Percentiles rank a stretch among this genome's conserved stretches.
phyloP scores from a whole-genome alignment of 163 green algal genomes.

The Scenedesmus sp. region DNA sequence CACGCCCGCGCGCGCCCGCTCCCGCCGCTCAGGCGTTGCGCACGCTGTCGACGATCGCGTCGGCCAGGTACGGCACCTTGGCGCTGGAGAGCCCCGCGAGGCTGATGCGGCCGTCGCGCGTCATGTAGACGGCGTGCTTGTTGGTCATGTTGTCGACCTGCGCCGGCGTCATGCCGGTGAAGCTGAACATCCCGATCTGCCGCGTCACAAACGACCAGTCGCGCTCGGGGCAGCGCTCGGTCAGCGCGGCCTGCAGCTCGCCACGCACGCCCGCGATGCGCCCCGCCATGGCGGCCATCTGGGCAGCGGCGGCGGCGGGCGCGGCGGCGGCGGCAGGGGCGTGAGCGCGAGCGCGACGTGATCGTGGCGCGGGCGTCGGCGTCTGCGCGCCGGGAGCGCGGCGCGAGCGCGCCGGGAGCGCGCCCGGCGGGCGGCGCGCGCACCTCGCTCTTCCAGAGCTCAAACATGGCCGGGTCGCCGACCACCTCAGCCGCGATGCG shows the following conservation, averaged over 20 bases:
- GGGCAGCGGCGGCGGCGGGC: neutral
- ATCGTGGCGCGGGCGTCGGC: neutral
- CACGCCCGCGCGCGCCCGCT: no score
- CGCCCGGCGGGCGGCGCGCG: slow-evolving; percentile 21
- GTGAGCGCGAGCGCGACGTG: neutral
- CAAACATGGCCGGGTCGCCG: slow-evolving; percentile 74
- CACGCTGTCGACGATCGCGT: slow-evolving; percentile 93
- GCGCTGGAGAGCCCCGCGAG: slow-evolving; percentile 83
- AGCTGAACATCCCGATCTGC: slow-evolving; percentile 95
- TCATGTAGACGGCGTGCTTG: slow-evolving; percentile 98
- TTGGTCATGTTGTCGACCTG: slow-evolving; percentile 96
- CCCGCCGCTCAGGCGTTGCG: slow-evolving; percentile 76
- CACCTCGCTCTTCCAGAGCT: slow-evolving; percentile 94
- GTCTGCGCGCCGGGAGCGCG: neutral
- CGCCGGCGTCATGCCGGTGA: slow-evolving; percentile 87
- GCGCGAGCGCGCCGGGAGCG: no score
- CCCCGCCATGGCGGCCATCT: slow-evolving; percentile 84
- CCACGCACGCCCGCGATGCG: slow-evolving; percentile 90
- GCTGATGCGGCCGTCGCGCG: slow-evolving; percentile 94
- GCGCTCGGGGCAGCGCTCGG: slow-evolving; percentile 65
- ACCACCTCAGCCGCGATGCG: slow-evolving; percentile 90
- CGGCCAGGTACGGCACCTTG: slow-evolving; percentile 86
- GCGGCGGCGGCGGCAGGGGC: neutral
- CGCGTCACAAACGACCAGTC: slow-evolving; percentile 92
- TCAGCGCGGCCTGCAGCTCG: slow-evolving; percentile 78